Evolutionary conservation across 306 rosid genomes (phyloP).

Genomic region (Sicyos edulis): DNA sequence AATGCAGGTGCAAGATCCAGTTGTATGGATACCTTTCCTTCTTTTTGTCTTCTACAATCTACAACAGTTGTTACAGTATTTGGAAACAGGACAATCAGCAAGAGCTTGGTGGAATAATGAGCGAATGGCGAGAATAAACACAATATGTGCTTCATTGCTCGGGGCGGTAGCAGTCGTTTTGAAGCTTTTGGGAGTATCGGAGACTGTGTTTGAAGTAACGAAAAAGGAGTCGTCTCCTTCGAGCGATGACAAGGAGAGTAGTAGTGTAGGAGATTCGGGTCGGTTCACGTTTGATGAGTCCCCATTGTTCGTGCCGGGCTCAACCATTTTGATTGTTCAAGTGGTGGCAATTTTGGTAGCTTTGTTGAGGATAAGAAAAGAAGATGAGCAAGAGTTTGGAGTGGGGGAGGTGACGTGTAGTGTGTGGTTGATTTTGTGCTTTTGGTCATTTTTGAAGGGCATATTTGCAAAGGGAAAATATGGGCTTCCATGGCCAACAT

Average conservation of each 20-base stretch:
- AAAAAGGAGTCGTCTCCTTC: conserved; percentile 35
- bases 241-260: background rate
- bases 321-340: conserved; percentile 51
- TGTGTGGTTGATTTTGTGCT: conserved; percentile 40
- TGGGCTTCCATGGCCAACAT: conserved; percentile 50
- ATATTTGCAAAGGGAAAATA: conserved; percentile 42
- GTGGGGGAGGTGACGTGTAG: conserved; percentile 39
- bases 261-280: conserved; percentile 23
- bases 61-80: conserved; percentile 34
- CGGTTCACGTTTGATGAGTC: conserved; percentile 48
- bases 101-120: conserved; percentile 75
- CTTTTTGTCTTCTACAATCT: conserved; percentile 25
- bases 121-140: conserved; percentile 42
- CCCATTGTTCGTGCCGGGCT: conserved; percentile 44
- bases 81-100: conserved; percentile 34
- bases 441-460: conserved; percentile 51
- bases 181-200: conserved; percentile 36
- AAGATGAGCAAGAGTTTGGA: conserved; percentile 26
- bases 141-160: conserved; percentile 37
- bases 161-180: conserved; percentile 33
- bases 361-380: conserved; percentile 22
- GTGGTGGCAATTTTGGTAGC: conserved; percentile 29
- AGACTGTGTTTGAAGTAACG: conserved; percentile 50
- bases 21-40: conserved; percentile 26
- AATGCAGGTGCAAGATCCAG: conserved; percentile 32